A percentile compares a stretch with the other conserved stretches of the same genome.
Evolutionary conservation across 192 early-diverging fungal genomes (phyloP).

Genomic region (Backusella tuberculispora): DNA sequence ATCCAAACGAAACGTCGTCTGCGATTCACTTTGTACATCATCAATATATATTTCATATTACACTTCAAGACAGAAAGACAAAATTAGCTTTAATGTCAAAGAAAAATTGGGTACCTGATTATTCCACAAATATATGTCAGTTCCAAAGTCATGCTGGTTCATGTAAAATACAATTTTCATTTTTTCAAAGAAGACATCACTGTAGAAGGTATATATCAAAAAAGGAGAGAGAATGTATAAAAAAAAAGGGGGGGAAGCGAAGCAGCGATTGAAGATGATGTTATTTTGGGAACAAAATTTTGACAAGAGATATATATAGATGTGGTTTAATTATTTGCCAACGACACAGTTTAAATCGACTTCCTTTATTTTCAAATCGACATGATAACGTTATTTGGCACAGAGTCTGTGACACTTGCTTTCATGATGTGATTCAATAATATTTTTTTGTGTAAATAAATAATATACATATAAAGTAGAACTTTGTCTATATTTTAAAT

Average conservation of each 20-base stretch:
- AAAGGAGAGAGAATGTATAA: neutral
- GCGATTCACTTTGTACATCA: neutral
- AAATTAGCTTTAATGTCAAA: slow-evolving; percentile 27
- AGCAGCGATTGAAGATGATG: neutral
- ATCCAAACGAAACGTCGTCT: neutral
- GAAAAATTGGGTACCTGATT: slow-evolving; percentile 30
- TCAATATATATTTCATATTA: slow-evolving; percentile 30
- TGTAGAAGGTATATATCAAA: slow-evolving; percentile 32
- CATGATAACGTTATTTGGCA: slow-evolving; percentile 16
- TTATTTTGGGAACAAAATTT: neutral
- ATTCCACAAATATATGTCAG: slow-evolving; percentile 27
- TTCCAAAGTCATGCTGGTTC: slow-evolving; percentile 8
- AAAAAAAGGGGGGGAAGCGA: neutral
- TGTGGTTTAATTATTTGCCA: slow-evolving; percentile 38
- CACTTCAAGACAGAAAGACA: slow-evolving; percentile 17
- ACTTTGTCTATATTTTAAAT: slow-evolving; percentile 2
- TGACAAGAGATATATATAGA: neutral
- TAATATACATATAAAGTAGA: neutral
- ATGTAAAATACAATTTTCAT: slow-evolving; percentile 30
- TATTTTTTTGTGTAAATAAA: neutral
- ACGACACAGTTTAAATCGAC: slow-evolving; percentile 32
- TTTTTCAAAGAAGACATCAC: slow-evolving; percentile 36
- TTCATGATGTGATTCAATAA: slow-evolving; percentile 21
- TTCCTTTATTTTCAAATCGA: slow-evolving; percentile 29
- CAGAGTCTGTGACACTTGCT: slow-evolving; percentile 32